Conservation (phyloP, 306 rosid species). For the Hippophae gyantsensis region DNA sequence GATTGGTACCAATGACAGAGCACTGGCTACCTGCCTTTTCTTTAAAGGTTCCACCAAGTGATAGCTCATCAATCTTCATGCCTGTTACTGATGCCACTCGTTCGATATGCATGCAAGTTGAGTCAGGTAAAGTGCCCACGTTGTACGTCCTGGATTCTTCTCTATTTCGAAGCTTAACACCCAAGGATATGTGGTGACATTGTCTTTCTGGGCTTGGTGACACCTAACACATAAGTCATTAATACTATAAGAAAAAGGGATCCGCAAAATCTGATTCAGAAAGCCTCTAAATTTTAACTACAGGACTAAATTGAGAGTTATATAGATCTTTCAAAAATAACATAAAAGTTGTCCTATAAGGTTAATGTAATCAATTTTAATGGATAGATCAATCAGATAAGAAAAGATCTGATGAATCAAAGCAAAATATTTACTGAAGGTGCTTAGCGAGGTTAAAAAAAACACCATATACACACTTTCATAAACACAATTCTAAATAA, state of each 20-base stretch:
- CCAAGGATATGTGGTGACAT: background rate
- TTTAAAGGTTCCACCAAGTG: constrained; percentile 7
- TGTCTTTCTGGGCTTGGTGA: background rate
- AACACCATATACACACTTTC: too few relatives aligned
- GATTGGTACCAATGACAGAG: constrained; percentile 1
- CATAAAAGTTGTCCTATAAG: too few relatives aligned
- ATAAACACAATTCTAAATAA: too few relatives aligned
- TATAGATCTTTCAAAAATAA: too few relatives aligned
- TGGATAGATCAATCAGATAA: too few relatives aligned
- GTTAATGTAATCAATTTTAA: too few relatives aligned
- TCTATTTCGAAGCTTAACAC: background rate
- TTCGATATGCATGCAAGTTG: constrained; percentile 8
- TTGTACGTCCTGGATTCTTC: constrained; percentile 14
- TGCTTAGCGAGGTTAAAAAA: too few relatives aligned
- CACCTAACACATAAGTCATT: background rate
- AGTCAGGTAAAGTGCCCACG: constrained; percentile 3
- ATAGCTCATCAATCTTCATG: constrained; percentile 5
- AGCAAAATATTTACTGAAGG: too few relatives aligned
- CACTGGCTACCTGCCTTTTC: background rate
- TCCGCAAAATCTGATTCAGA: background rate
- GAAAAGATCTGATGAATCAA: too few relatives aligned
- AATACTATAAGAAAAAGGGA: background rate
- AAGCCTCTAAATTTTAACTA: background rate
- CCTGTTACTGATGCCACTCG: constrained; percentile 9
- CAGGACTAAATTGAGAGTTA: background rate